phyloP scores from a whole-genome alignment of 106 monocot genomes.

The Triglochin maritima region DNA sequence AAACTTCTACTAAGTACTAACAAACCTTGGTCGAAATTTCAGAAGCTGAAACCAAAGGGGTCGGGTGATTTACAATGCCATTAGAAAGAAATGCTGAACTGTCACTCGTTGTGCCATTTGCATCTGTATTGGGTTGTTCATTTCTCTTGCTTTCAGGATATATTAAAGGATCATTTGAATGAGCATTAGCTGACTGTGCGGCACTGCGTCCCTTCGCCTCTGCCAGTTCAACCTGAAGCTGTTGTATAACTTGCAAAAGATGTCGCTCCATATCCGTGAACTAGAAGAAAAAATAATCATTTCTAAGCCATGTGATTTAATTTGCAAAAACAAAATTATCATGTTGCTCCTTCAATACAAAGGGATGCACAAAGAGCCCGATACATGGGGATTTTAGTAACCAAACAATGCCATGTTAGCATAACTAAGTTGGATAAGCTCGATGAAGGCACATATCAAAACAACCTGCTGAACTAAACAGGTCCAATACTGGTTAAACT shows the following conservation, averaged over 20 bases:
- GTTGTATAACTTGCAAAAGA: constrained; percentile 85
- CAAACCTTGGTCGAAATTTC: constrained; percentile 37
- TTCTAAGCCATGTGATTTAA: no score
- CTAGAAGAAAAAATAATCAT: constrained; percentile 15
- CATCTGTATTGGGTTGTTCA: constrained; percentile 34
- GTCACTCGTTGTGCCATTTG: constrained; percentile 22
- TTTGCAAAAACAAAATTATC: no score
- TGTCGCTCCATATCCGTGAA: constrained; percentile 75
- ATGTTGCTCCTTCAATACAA: no score
- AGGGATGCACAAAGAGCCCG: no score
- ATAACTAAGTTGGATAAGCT: neutral
- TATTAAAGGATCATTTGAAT: constrained; percentile 24
- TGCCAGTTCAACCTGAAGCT: constrained; percentile 74
- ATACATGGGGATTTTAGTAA: no score
- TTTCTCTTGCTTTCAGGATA: constrained; percentile 29
- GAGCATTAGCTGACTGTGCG: constrained; percentile 21
- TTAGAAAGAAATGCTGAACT: constrained; percentile 24
- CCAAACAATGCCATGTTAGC: neutral
- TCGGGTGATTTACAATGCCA: constrained; percentile 25
- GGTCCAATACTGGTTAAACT: constrained; percentile 82
- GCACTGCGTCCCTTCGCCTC: constrained; percentile 40
- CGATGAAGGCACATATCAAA: neutral
- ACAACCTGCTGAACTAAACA: constrained; percentile 61
- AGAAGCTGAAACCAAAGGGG: constrained; percentile 23
- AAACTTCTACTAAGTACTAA: neutral